Percentiles rank a stretch among this genome's conserved stretches.
Evolutionary conservation across 2,329 filamentous ascomycete species (phyloP).

Genomic region (Aspergillus sp.): DNA sequence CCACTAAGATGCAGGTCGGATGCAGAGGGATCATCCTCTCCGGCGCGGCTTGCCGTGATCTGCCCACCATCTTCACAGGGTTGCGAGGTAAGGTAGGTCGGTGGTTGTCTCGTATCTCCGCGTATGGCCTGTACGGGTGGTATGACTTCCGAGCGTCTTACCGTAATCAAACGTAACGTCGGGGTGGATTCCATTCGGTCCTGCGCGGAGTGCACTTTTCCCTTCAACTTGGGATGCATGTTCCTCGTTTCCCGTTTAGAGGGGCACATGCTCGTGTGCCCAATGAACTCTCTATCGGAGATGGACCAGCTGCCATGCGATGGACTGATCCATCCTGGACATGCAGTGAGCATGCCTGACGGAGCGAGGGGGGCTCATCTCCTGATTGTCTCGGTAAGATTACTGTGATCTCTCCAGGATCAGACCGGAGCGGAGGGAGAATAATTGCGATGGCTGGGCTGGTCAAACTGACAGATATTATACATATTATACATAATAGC

Average conservation of each 20-base stretch:
- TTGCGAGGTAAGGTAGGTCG: neutral
- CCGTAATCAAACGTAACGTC: neutral
- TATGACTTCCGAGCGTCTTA: neutral
- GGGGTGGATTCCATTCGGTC: neutral
- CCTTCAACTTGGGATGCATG: neutral
- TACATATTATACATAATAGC: no score
- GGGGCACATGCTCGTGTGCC: slow-evolving; percentile 12
- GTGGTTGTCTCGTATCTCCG: no score
- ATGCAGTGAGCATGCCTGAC: slow-evolving; percentile 6
- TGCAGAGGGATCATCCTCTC: slow-evolving; percentile 17
- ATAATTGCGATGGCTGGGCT: neutral
- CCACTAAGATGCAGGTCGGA: slow-evolving; percentile 9
- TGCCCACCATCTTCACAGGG: slow-evolving; percentile 2
- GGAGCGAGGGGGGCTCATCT: no score
- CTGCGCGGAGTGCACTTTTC: neutral
- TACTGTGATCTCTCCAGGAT: no score
- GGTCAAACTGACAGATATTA: neutral
- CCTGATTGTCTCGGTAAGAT: no score
- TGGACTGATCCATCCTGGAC: slow-evolving; percentile 4
- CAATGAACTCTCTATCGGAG: slow-evolving; percentile 9
- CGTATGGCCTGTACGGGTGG: neutral
- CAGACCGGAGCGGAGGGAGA: no score
- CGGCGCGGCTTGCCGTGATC: slow-evolving; percentile 20
- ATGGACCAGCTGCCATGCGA: no score
- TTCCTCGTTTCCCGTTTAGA: slow-evolving; percentile 4